Percentiles rank a stretch among this genome's conserved stretches.
These are phyloP conservation scores for Patellifolia procumbens DNA, from an alignment of 179 eudicot genomes.

Conservation along the genomic window DNA sequence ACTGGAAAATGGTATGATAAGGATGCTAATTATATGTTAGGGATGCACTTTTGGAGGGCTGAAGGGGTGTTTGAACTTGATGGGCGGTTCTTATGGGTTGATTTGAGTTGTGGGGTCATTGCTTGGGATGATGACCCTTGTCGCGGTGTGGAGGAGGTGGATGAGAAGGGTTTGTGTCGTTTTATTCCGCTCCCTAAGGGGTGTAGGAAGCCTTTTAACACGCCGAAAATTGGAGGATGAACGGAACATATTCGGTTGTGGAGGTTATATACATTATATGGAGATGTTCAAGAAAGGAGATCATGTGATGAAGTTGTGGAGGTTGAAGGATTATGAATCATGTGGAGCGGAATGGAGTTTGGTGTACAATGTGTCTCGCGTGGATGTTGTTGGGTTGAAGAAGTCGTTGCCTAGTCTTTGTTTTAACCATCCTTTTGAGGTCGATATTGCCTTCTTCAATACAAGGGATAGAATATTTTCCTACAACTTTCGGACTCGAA, in stretches of 20 bases:
- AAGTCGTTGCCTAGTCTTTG: neutral
- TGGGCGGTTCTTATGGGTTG: neutral
- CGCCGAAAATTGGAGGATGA: neutral
- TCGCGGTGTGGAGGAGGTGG: neutral
- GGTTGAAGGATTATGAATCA: conserved; percentile 1
- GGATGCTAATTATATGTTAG: conserved; percentile 2
- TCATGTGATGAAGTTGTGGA: neutral
- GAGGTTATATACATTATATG: conserved; percentile 1
- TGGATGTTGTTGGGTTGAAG: neutral
- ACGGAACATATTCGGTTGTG: neutral
- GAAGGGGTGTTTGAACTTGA: neutral
- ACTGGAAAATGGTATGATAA: neutral
- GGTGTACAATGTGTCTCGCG: neutral
- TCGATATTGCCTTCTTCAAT: neutral
- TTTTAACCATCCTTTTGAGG: conserved; percentile 3
- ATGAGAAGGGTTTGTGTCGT: no score
- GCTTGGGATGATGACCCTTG: conserved; percentile 4
- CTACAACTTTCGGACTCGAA: conserved; percentile 1
- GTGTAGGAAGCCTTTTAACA: no score
- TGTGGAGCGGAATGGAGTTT: conserved; percentile 4
- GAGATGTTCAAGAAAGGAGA: neutral
- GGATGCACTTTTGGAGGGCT: neutral
- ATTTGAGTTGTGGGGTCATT: neutral
- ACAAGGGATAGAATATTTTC: neutral
- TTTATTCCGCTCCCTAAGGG: neutral